Percentiles rank a stretch among this genome's conserved stretches.
These are phyloP conservation scores for Liquidambar formosana DNA, from an alignment of 164 flowering plant genomes.

Conservation along the genomic window DNA sequence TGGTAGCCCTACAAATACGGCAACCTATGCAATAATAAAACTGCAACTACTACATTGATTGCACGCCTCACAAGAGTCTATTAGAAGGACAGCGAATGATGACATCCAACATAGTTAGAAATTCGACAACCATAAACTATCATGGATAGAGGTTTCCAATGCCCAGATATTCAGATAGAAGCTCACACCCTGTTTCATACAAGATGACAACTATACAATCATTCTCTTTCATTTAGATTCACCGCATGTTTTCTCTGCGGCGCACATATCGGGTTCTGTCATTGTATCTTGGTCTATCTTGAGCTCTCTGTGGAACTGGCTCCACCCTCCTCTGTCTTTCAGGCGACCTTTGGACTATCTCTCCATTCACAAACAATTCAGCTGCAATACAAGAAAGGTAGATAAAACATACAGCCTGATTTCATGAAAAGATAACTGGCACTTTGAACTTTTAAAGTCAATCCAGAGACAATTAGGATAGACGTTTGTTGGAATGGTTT, in stretches of 20 bases:
- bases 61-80: background rate
- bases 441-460: background rate
- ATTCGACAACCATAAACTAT: background rate
- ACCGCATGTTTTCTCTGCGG: slow-evolving; percentile 73
- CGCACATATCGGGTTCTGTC: slow-evolving; percentile 81
- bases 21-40: no score
- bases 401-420: background rate
- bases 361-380: slow-evolving; percentile 86
- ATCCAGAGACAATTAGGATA: background rate
- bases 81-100: no score
- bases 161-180: background rate
- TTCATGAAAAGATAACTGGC: background rate
- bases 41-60: no score
- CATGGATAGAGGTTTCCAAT: background rate
- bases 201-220: slow-evolving; percentile 10
- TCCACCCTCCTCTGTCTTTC: slow-evolving; percentile 91
- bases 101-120: background rate
- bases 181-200: background rate
- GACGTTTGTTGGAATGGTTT: background rate
- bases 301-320: slow-evolving; percentile 78
- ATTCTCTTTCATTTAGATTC: slow-evolving; percentile 12
- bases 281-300: slow-evolving; percentile 84
- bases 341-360: slow-evolving; percentile 85
- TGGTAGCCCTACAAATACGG: no score
- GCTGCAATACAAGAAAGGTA: slow-evolving; percentile 47